Evolutionary conservation across 2,329 filamentous ascomycete genomes (phyloP), one percentile per base, ranked within the genome.

Genomic region (Lecanicillium sp.): DNA sequence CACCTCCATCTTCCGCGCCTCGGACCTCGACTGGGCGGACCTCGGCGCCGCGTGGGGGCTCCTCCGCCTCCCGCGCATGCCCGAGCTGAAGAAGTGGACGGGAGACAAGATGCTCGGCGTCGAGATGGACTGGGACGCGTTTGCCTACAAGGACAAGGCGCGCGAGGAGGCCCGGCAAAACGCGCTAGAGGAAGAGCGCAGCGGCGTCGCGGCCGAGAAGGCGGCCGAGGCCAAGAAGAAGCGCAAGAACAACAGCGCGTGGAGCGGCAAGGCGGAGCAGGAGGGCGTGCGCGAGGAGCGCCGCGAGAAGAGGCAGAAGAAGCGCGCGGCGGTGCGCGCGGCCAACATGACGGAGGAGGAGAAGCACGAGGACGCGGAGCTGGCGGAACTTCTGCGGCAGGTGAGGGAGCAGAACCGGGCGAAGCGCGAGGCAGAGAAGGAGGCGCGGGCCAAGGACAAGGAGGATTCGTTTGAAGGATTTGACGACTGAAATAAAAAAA

Each of bases 41-140:
- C 74, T 93, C 1, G 91, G 83, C 1, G 74, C 81, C 46, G 86
- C 85, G 1, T 98, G 91, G 88, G 93, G 88, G 2, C 73, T 98
- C 1, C 73, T 96, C 2, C 83, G 83, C 43, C 75, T 97, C 54
- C 93, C 93, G 4, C 89, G 86, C 62, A 98, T 98, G 93, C 91
- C 93, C 0, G 93, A 98, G 65, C 70, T 88, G 45, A 85, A 83
- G 58, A 78, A 73, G 1, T 91, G 86, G 72, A 76, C 81, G 11
- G 84, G 84, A 4, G 84, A 88, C 61, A 75, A 77, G 53, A 76
- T 70, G 19, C 68, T 86, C 1, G 80, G 80, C 2, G 65, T 84
- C 2, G 75, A 76, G 2, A 69, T 89, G 10, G 79, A 89, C 62
- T 83, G 86, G 75, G 75, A 83, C 36, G 71, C 66, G 2, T 89